Conservation (phyloP, 495 filamentous ascomycete species). For the Thermochaetoides thermophila region DNA sequence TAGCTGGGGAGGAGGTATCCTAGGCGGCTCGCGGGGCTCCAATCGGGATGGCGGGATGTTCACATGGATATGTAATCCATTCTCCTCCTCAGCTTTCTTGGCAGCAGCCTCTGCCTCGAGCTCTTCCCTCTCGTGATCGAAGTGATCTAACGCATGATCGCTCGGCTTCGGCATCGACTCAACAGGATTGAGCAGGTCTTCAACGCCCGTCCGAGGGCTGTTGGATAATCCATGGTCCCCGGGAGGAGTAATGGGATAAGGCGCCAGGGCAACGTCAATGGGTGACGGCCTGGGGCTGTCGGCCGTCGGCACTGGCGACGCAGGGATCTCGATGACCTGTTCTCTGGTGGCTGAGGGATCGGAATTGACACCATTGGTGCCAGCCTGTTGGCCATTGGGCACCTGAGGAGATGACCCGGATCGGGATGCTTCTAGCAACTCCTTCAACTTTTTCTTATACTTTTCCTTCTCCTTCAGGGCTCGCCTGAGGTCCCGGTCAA, state of each 20-base stretch:
- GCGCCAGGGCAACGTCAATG: slow-evolving; percentile 36
- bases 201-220: slow-evolving; percentile 18
- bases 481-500: slow-evolving; percentile 89
- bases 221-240: slow-evolving; percentile 19
- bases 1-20: slow-evolving; percentile 27
- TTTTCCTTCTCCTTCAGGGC: slow-evolving; percentile 89
- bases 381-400: slow-evolving; percentile 2
- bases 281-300: slow-evolving; percentile 33
- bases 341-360: slow-evolving; percentile 14
- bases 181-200: slow-evolving; percentile 31
- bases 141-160: slow-evolving; percentile 37
- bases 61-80: slow-evolving; percentile 30
- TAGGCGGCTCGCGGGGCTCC: slow-evolving; percentile 29
- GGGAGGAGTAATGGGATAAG: slow-evolving; percentile 43
- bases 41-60: slow-evolving; percentile 33
- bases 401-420: no score
- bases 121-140: slow-evolving; percentile 35
- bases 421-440: slow-evolving; percentile 32
- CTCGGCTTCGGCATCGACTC: slow-evolving; percentile 40
- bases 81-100: slow-evolving; percentile 24
- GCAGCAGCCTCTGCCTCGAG: slow-evolving; percentile 26
- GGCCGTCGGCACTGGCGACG: slow-evolving; percentile 27
- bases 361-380: slow-evolving; percentile 2
- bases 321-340: slow-evolving; percentile 21
- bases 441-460: slow-evolving; percentile 82